Base-by-base conservation (phyloP, 345 rosid species). In the Hevea brasiliensis region DNA sequence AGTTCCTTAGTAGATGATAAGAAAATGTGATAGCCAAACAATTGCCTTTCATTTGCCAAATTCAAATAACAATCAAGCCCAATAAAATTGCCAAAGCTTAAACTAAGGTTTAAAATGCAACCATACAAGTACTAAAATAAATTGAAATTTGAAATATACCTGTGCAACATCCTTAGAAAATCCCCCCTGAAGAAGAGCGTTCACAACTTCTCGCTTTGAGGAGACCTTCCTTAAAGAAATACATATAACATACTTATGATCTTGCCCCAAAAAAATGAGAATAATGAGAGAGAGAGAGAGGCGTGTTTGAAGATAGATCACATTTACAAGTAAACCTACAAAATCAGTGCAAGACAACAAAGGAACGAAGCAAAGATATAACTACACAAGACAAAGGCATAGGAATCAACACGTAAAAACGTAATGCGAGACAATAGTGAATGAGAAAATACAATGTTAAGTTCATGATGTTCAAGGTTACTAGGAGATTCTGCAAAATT, bases 81-180 rank as follows among this genome's bases (percentile, higher is more conserved):
- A 29, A 21, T 37, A 35, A 20, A 65, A 67, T 17, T 58, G 17
- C 47, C 24, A 65, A 41, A 26, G 54, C 54, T 24, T 48, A 65
- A 72, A 24, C 8, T 24, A 53, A 72, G 20, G 4, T 57, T 0
- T 29, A 63, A 18, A 12, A 1, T 14, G 4, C 4, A 50, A 50
- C 37, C 3, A 63, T 18, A 40, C 7, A 41, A 42, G 45, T 74
- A 20, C 40, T 8, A 15, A 59, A 48, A 11, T 42, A 1, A 8
- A 53, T 1, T 14, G 40, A 40, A 44, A 20, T 69, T 56, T 51
- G 72, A 62, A 51, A 50, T 50, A 68, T 84, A 88, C 94, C 94
- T 86, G 86, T 15, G 94, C 90, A 44, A 89, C 88, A 74, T 86
- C 89, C 65, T 74, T 81, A 51, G 89, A 89, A 75, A 89, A 89